Conservation (phyloP, 441 rosid genomes). For the Erysimum pusillum region DNA sequence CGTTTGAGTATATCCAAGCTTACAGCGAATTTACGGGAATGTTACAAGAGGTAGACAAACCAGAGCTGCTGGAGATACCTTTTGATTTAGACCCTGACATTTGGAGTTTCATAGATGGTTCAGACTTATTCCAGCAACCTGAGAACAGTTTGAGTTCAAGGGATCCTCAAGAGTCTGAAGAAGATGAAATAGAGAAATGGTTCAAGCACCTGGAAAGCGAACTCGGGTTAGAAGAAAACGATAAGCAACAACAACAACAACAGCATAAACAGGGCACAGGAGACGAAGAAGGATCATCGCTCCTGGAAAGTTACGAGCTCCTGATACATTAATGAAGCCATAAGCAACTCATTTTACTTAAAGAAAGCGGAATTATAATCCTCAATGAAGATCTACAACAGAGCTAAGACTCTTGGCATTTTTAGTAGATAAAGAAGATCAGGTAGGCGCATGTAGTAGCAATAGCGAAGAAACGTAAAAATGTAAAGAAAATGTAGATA, state of each 20-base stretch:
- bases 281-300: constrained; percentile 35
- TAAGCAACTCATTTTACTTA: constrained; percentile 4
- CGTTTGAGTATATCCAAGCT: constrained; percentile 42
- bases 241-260: constrained; percentile 33
- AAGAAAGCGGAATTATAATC: not conserved
- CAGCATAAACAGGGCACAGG: constrained; percentile 25
- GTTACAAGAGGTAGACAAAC: constrained; percentile 84
- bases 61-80: constrained; percentile 60
- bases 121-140: constrained; percentile 46
- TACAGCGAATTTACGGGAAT: constrained; percentile 28
- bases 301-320: constrained; percentile 40
- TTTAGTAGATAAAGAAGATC: constrained; percentile 8
- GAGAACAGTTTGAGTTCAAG: too few relatives aligned
- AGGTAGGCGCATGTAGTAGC: constrained; percentile 22
- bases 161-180: constrained; percentile 47
- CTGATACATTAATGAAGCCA: constrained; percentile 38
- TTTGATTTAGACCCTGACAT: constrained; percentile 71
- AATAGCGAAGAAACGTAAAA: constrained; percentile 16
- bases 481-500: constrained; percentile 19
- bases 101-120: constrained; percentile 75
- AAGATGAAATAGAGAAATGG: constrained; percentile 65
- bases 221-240: constrained; percentile 62
- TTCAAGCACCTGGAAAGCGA: constrained; percentile 70
- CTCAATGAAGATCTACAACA: constrained; percentile 9
- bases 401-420: constrained; percentile 25